Evolutionary conservation across 148 eudicot genomes (phyloP), one percentile per base, ranked within the genome.

Genomic region (Cornus suecica): DNA sequence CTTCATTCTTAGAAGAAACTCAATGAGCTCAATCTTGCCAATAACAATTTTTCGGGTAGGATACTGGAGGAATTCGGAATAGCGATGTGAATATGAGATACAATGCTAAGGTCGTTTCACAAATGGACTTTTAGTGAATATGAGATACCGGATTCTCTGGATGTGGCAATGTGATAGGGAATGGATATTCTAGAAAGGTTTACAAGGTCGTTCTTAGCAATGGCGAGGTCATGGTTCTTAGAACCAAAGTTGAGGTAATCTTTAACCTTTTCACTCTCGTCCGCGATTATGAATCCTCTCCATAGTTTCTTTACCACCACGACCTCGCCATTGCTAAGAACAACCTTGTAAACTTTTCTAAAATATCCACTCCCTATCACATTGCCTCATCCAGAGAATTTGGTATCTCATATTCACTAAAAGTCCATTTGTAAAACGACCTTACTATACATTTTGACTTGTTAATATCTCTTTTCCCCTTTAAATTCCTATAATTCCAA

Each of bases 331-430:
- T 81, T 88, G 76, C 92, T 91, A 22, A 94, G 76, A 15, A 94
- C 90, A 26, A 88, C 99, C 76, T 89, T 94, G 84, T 92, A 94
- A 0, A 94, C 99, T 71, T 94, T 94, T 22, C 99, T 97, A 0
- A 97, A 94, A 0, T 92, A 84, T 0, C 99, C 99, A 5, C 81
- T 86, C 22, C 99, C 99, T 1, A 94, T 91, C 73, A 94, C 90
- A 79, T 94, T 92, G 70, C 92, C 97, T 94, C 99, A 24, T 91
- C 90, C 4, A 94, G 80, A 70, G 91, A 89, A 51, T 86, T 91
- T 70, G 92, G 69, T 22, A 92, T 92, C 75, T 94, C 99, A 6
- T 81, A 86, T 61, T 94, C 99, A 23, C 91, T 88, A 70, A 94
- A 94, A 58, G 94, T 94, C 81, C 92, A 32, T 37, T 94, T 94